phyloP scores from a whole-genome alignment of 495 filamentous ascomycete genomes.

The Aspergillus biplanus region DNA sequence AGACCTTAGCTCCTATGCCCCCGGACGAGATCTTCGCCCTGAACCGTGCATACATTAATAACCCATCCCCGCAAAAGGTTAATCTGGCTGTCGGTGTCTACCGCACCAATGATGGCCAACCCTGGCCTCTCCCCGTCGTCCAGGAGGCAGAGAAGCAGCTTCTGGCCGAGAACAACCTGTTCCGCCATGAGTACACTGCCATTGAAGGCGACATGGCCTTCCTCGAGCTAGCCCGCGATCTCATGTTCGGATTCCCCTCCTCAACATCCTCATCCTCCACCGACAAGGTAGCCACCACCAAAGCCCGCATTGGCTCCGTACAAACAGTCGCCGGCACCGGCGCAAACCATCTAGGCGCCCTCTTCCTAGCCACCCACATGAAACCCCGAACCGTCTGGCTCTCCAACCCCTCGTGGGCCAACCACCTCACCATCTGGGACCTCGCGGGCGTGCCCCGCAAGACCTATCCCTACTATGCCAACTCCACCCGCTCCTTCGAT shows the following conservation, averaged over 20 bases:
- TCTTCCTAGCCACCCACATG: constrained; percentile 70
- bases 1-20: constrained; percentile 42
- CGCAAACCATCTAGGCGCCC: constrained; percentile 83
- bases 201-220: constrained; percentile 52
- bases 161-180: constrained; percentile 40
- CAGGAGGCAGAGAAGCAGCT: constrained; percentile 48
- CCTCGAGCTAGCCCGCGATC: constrained; percentile 45
- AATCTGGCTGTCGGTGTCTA: constrained; percentile 54
- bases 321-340: constrained; percentile 94
- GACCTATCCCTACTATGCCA: constrained; percentile 55
- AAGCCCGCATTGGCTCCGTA: constrained; percentile 46
- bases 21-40: constrained; percentile 55
- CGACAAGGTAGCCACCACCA: constrained; percentile 30
- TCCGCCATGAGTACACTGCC: constrained; percentile 52
- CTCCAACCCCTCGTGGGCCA: constrained; percentile 54
- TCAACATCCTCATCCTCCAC: constrained; percentile 29
- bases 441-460: constrained; percentile 47
- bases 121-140: constrained; percentile 55
- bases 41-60: constrained; percentile 46
- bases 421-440: constrained; percentile 54
- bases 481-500: constrained; percentile 48
- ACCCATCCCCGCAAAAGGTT: constrained; percentile 51
- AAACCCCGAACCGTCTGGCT: constrained; percentile 51
- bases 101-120: constrained; percentile 56
- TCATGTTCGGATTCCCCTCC: constrained; percentile 52